phyloP scores from a whole-genome alignment of 129 eudicot genomes.

The Silybum marianum region DNA sequence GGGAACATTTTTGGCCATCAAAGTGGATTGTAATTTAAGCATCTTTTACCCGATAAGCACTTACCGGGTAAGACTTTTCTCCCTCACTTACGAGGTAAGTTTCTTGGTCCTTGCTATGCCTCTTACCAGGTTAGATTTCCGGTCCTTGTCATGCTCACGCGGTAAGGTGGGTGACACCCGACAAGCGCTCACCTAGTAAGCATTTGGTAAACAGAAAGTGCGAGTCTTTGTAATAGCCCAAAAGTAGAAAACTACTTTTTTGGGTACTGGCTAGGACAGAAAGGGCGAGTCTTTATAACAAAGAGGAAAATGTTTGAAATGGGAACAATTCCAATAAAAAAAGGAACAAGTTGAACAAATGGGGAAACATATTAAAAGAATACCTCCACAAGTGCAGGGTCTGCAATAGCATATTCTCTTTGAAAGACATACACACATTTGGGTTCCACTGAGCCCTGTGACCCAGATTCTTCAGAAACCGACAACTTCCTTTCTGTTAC shows the following conservation, averaged over 20 bases:
- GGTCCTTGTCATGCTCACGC: too few relatives aligned
- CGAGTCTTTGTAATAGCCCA: too few relatives aligned
- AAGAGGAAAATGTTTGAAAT: background rate
- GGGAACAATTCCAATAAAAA: background rate
- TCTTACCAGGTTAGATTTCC: too few relatives aligned
- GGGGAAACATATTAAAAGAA: constrained; percentile 15
- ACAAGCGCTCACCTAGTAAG: too few relatives aligned
- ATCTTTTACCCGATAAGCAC: too few relatives aligned
- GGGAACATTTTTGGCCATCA: too few relatives aligned
- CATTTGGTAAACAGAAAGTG: too few relatives aligned
- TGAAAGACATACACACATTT: constrained; percentile 83
- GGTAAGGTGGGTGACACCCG: too few relatives aligned
- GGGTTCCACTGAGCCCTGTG: constrained; percentile 30
- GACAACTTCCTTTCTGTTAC: constrained; percentile 58
- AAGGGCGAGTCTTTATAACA: background rate
- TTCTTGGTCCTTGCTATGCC: too few relatives aligned
- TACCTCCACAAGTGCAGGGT: constrained; percentile 75
- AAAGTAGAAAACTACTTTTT: background rate
- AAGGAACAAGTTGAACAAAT: background rate
- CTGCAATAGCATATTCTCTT: constrained; percentile 89
- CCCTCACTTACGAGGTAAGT: too few relatives aligned
- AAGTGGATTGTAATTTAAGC: too few relatives aligned
- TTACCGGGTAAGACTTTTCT: too few relatives aligned
- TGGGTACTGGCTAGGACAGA: background rate
- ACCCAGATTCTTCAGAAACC: constrained; percentile 43